Percentiles rank a stretch among this genome's conserved stretches.
Conservation (phyloP, 2,329 filamentous ascomycete species). For the Scedosporium aurantiacum region DNA sequence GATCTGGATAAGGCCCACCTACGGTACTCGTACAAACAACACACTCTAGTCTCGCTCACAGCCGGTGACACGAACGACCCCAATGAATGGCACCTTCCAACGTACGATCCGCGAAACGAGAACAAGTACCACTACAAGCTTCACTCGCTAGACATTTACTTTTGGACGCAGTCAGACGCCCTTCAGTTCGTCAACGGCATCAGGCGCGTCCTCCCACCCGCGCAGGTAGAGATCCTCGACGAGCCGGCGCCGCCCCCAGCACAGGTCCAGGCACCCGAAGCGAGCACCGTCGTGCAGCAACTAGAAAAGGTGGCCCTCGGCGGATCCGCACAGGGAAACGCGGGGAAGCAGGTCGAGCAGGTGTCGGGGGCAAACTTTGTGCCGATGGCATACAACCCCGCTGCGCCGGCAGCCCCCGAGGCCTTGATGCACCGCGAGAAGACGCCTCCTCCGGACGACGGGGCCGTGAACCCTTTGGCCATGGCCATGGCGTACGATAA, state of each 20-base stretch:
- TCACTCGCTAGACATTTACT: constrained; percentile 66
- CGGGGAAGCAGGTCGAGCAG: constrained; percentile 16
- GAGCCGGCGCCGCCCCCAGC: constrained; percentile 49
- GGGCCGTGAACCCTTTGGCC: constrained; percentile 44
- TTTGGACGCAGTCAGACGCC: constrained; percentile 66
- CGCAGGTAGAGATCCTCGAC: constrained; percentile 52
- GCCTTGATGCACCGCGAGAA: constrained; percentile 63
- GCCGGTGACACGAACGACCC: constrained; percentile 42
- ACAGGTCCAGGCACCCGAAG: constrained; percentile 36
- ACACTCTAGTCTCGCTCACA: constrained; percentile 56
- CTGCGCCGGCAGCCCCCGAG: constrained; percentile 65
- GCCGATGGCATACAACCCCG: constrained; percentile 68
- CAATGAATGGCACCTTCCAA: constrained; percentile 65
- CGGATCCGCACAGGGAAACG: constrained; percentile 35
- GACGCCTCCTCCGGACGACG: constrained; percentile 65
- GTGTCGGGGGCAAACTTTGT: constrained; percentile 35
- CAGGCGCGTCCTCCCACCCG: constrained; percentile 49
- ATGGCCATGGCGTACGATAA: constrained; percentile 48
- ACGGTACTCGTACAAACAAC: constrained; percentile 63
- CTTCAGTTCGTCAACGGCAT: constrained; percentile 59
- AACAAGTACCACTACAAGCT: constrained; percentile 71
- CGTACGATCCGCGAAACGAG: constrained; percentile 60
- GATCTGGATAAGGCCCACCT: constrained; percentile 51
- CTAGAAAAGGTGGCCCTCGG: constrained; percentile 62
- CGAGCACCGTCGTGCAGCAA: constrained; percentile 63